Conservation (phyloP, 2,329 filamentous ascomycete genomes). For the Colletotrichum sp. region DNA sequence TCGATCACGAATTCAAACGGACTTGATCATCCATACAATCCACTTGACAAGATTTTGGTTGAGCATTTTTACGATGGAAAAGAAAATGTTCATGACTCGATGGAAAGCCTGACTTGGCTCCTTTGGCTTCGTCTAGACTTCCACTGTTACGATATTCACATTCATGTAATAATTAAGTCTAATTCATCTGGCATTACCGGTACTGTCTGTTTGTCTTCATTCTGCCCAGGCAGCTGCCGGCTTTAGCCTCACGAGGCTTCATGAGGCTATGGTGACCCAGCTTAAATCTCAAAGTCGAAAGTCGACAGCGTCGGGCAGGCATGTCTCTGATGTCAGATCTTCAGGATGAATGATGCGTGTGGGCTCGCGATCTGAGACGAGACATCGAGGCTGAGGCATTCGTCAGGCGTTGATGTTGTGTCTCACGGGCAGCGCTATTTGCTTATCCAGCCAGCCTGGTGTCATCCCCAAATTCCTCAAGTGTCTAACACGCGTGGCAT, state of each 20-base stretch:
- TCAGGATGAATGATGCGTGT: neutral
- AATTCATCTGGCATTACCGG: neutral
- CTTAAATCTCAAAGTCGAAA: neutral
- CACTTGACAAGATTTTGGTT: neutral
- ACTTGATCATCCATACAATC: neutral
- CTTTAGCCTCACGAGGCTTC: too few species aligned
- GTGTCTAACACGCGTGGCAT: neutral
- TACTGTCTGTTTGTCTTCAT: neutral
- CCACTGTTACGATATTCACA: slow-evolving; percentile 3
- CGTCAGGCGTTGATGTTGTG: neutral
- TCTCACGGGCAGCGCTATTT: neutral
- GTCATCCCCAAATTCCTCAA: neutral
- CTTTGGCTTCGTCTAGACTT: neutral
- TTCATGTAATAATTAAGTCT: slow-evolving; percentile 19
- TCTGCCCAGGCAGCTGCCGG: too few species aligned
- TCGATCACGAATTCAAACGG: slow-evolving; percentile 8
- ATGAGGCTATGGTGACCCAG: accelerated
- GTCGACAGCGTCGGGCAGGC: neutral
- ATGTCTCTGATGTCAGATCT: neutral
- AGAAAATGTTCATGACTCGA: slow-evolving; percentile 13
- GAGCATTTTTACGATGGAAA: neutral
- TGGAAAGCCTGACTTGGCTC: neutral
- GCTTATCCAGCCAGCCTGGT: neutral
- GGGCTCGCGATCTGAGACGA: neutral
- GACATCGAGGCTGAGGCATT: neutral